phyloP scores from a whole-genome alignment of 768 basidiomycete species.

The Lactifluus pinguis region DNA sequence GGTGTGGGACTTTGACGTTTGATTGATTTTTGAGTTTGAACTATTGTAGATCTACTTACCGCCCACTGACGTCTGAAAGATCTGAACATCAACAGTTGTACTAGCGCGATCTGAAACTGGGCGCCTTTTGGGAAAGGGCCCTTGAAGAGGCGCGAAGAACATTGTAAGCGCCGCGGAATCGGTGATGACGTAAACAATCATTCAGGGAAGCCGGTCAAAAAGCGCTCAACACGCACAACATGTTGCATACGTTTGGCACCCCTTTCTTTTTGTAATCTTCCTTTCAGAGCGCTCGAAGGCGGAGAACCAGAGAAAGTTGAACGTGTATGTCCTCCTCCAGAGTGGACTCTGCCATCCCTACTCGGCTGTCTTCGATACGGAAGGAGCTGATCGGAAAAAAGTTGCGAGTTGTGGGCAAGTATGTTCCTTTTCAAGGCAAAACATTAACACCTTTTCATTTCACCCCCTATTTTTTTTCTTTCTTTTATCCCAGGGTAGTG shows the following conservation, averaged over 20 bases:
- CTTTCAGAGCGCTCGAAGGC: not conserved
- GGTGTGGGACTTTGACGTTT: conserved; percentile 52
- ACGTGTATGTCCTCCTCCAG: conserved; percentile 10
- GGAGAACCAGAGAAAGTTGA: not conserved
- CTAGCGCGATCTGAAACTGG: too few species aligned
- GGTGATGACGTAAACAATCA: too few species aligned
- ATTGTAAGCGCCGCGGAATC: too few species aligned
- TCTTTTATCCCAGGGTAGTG: conserved; percentile 10
- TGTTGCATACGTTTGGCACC: not conserved
- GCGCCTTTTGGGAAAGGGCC: too few species aligned
- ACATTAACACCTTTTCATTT: not conserved
- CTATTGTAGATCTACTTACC: not conserved
- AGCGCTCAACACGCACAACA: too few species aligned
- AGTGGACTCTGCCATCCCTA: conserved; percentile 16
- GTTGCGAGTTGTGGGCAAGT: conserved; percentile 19
- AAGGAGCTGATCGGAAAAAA: conserved; percentile 17
- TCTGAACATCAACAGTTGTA: too few species aligned
- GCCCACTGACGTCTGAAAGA: not conserved
- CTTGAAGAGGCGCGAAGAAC: too few species aligned
- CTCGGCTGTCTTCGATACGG: conserved; percentile 13
- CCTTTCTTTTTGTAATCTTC: not conserved
- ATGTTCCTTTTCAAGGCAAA: not conserved
- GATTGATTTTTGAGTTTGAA: conserved; percentile 11
- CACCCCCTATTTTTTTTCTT: not conserved
- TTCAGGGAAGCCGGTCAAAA: too few species aligned